Conservation (phyloP, 768 basidiomycete species). For the Sporobolomyces roseus region DNA sequence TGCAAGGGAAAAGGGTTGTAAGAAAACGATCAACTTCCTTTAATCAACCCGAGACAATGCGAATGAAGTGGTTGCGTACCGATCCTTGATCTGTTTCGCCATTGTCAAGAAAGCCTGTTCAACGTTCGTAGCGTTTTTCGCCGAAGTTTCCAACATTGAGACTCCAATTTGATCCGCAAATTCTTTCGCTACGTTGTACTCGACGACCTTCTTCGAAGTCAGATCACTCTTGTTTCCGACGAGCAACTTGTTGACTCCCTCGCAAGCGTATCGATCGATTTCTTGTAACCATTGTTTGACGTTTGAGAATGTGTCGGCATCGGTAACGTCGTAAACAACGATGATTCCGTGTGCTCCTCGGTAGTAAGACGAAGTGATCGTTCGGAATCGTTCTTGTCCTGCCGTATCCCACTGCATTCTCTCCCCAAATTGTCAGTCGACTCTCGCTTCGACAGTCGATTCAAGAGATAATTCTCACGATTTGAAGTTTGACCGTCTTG, state of each 20-base stretch:
- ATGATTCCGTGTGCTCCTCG: slow-evolving; percentile 98
- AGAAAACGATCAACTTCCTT: too few relatives aligned
- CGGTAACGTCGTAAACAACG: slow-evolving; percentile 90
- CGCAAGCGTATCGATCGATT: slow-evolving; percentile 70
- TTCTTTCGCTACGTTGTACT: slow-evolving; percentile 53
- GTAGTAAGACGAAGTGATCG: slow-evolving; percentile 98
- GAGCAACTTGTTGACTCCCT: slow-evolving; percentile 97
- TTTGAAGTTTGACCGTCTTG: slow-evolving; percentile 97
- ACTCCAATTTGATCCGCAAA: slow-evolving; percentile 88
- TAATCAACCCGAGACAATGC: not conserved
- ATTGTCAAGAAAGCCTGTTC: slow-evolving; percentile 98
- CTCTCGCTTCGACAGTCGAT: too few relatives aligned
- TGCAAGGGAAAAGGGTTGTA: too few relatives aligned
- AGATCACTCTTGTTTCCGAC: slow-evolving; percentile 97
- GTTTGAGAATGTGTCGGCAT: slow-evolving; percentile 65
- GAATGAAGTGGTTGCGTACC: slow-evolving; percentile 5
- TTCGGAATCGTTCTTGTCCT: slow-evolving; percentile 96
- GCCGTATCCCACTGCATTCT: slow-evolving; percentile 88
- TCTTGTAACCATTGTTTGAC: slow-evolving; percentile 68
- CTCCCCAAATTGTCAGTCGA: too few relatives aligned
- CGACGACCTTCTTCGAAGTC: slow-evolving; percentile 75
- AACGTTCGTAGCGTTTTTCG: slow-evolving; percentile 94
- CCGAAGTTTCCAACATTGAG: slow-evolving; percentile 94
- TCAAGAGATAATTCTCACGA: slow-evolving; percentile 52
- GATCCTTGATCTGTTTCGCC: slow-evolving; percentile 55